Conservation (phyloP, 2,329 filamentous ascomycete species). For the Sporothrix globosa region DNA sequence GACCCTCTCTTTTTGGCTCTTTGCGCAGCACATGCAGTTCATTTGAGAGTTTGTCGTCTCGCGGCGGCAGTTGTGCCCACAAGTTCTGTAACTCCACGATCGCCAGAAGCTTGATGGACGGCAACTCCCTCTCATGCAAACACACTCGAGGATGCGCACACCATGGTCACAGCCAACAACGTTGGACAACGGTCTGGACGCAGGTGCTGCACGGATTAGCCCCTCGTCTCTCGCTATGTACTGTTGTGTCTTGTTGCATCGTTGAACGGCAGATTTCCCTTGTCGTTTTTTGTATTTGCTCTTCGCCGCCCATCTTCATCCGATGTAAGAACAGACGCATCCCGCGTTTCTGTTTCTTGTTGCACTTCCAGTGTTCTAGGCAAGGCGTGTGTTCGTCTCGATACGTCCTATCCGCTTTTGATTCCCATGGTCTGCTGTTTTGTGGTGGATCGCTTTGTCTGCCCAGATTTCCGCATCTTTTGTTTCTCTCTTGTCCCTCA, state of each 20-base stretch:
- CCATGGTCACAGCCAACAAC: background rate
- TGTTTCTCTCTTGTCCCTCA: background rate
- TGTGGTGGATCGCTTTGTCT: background rate
- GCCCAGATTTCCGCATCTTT: background rate
- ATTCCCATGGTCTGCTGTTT: background rate
- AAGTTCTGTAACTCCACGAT: background rate
- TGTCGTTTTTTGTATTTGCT: background rate
- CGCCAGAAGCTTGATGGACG: background rate
- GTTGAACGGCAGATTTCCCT: background rate
- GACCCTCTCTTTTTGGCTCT: background rate
- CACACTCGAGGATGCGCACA: background rate
- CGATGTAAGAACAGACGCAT: background rate
- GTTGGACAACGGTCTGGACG: constrained; percentile 2
- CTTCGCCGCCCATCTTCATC: background rate
- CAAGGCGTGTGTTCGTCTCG: background rate
- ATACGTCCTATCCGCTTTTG: background rate
- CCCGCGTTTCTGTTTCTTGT: constrained; percentile 5
- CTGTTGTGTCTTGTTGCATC: background rate
- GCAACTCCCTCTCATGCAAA: background rate
- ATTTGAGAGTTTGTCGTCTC: background rate
- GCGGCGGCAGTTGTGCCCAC: background rate
- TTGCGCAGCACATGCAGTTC: background rate
- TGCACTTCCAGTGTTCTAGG: background rate
- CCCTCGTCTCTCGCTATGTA: background rate
- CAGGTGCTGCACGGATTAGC: background rate